These are phyloP conservation scores for Alternaria postmessia DNA, from an alignment of 2,329 filamentous ascomycete species.

Conservation along the genomic window DNA sequence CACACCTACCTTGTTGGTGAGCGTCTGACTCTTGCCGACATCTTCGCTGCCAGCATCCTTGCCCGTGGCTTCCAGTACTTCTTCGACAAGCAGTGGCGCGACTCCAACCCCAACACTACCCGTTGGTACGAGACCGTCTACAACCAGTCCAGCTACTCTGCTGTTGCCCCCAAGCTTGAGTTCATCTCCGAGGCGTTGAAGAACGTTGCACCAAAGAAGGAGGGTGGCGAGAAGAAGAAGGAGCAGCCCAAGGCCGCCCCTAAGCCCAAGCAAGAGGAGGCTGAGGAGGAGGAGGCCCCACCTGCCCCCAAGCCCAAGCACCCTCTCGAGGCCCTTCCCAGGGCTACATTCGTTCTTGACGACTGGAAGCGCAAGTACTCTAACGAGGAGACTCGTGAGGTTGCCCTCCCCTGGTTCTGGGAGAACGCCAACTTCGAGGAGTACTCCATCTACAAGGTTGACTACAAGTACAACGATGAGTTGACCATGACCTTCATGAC, in stretches of 20 bases:
- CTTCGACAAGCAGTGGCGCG: conserved; percentile 90
- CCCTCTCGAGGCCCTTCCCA: conserved; percentile 84
- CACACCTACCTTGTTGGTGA: conserved; percentile 98
- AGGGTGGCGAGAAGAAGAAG: conserved; percentile 74
- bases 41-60: conserved; percentile 82
- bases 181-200: conserved; percentile 84
- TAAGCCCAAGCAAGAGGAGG: conserved; percentile 63
- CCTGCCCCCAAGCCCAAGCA: conserved; percentile 92
- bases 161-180: conserved; percentile 76
- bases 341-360: conserved; percentile 83
- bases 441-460: conserved; percentile 92
- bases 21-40: conserved; percentile 94
- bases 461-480: conserved; percentile 99
- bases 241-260: conserved; percentile 67
- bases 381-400: conserved; percentile 84
- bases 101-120: conserved; percentile 81
- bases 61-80: conserved; percentile 91
- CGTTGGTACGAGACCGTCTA: conserved; percentile 95
- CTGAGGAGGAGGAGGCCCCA: conserved; percentile 68
- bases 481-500: conserved; percentile 98
- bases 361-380: conserved; percentile 99
- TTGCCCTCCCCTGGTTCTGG: conserved; percentile 97
- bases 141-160: conserved; percentile 91
- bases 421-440: conserved; percentile 92
- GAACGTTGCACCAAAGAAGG: conserved; percentile 77